Conservation (phyloP, 139 green algal species). For the Chlamydomonas sp. region DNA sequence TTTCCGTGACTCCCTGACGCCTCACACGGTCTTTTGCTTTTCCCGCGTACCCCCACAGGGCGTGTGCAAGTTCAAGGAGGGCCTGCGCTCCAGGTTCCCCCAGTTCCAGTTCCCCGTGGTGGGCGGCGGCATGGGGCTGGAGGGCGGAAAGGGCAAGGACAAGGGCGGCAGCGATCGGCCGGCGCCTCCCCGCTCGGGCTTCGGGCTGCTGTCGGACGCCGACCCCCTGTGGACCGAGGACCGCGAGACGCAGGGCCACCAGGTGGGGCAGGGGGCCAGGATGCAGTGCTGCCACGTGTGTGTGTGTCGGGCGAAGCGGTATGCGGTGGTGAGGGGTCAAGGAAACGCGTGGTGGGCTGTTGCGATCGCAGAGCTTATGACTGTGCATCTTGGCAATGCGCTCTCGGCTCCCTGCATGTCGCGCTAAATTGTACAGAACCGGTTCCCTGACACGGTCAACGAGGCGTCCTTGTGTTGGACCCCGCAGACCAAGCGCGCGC, state of each 20-base stretch:
- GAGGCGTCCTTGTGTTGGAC: not conserved
- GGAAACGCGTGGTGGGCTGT: no score
- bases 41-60: not conserved
- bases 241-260: conserved; percentile 67
- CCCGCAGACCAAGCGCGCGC: conserved; percentile 59
- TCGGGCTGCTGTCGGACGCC: conserved; percentile 64
- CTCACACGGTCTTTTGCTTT: no score
- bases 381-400: no score
- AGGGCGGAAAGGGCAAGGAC: not conserved
- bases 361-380: no score
- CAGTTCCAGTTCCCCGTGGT: conserved; percentile 47
- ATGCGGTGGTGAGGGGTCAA: no score
- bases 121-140: not conserved
- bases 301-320: not conserved
- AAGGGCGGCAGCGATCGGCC: not conserved
- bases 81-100: conserved; percentile 59
- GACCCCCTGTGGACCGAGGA: conserved; percentile 70
- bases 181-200: conserved; percentile 29
- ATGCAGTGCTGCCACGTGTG: not conserved
- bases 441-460: no score
- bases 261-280: conserved; percentile 37
- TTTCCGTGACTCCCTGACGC: no score
- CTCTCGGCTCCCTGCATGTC: no score
- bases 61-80: conserved; percentile 64
- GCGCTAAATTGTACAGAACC: no score